Conservation (phyloP, 345 rosid species). For the Eucalyptus marginata region DNA sequence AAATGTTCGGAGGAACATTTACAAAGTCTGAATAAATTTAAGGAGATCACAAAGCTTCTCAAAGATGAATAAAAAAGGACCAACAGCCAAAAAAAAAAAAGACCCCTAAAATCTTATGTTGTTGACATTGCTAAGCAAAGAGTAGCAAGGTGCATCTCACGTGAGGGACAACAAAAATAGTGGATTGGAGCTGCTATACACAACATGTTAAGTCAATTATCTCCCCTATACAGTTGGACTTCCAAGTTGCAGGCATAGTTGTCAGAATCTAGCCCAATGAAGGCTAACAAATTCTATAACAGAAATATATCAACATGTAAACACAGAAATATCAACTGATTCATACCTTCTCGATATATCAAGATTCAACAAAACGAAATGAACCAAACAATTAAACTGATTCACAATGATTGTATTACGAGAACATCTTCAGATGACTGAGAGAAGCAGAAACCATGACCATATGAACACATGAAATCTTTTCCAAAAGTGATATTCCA, state of each 20-base stretch:
- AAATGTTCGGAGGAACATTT: slow-evolving; percentile 49
- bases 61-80: neutral
- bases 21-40: slow-evolving; percentile 44
- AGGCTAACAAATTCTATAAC: neutral
- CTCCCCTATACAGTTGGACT: neutral
- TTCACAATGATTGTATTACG: neutral
- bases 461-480: neutral
- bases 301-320: neutral
- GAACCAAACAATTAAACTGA: neutral
- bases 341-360: neutral
- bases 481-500: neutral
- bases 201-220: neutral
- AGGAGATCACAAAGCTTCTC: neutral
- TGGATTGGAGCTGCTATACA: neutral
- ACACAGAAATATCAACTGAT: neutral
- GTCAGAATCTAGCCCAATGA: neutral
- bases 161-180: neutral
- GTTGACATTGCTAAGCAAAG: neutral
- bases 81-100: neutral
- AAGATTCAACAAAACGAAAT: neutral
- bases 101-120: neutral
- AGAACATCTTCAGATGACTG: neutral
- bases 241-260: neutral
- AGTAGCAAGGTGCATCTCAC: neutral
- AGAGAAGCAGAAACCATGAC: neutral